These are phyloP conservation scores for Pleurotus djamor DNA, from an alignment of 768 basidiomycete species.

Conservation along the genomic window DNA sequence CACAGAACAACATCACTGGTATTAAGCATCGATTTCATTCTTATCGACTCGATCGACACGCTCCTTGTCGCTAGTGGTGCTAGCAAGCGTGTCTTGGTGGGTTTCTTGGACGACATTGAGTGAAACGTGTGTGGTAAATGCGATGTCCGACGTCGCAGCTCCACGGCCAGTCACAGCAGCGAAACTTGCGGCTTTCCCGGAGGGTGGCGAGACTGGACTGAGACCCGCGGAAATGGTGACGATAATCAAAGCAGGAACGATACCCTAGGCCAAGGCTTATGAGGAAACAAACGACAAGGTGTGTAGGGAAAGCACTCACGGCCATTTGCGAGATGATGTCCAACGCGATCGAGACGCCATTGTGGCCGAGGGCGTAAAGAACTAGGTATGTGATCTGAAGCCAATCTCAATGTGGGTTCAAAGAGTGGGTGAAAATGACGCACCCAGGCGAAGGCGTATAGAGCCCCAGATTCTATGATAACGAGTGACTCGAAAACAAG, in stretches of 20 bases:
- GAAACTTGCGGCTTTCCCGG: background rate
- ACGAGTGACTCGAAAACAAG: conserved; percentile 4
- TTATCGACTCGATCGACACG: background rate
- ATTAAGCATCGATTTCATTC: background rate
- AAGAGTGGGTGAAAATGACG: background rate
- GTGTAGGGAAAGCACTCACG: background rate
- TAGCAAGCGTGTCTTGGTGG: background rate
- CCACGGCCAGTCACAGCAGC: background rate
- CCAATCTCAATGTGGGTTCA: background rate
- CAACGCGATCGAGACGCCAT: background rate
- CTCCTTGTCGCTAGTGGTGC: background rate
- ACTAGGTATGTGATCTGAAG: background rate
- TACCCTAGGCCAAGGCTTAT: background rate
- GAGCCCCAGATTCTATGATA: conserved; percentile 1
- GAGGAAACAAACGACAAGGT: background rate
- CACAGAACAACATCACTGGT: background rate
- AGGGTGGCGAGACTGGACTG: conserved; percentile 3
- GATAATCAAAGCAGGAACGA: conserved; percentile 4
- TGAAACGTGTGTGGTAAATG: conserved; percentile 6
- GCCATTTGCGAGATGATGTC: conserved; percentile 7
- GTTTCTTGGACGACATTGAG: background rate
- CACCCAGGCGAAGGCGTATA: conserved; percentile 3
- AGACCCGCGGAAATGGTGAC: conserved; percentile 3
- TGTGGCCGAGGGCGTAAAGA: background rate
- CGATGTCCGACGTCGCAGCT: conserved; percentile 1